These are phyloP conservation scores for Bassia scoparia DNA, from an alignment of 148 eudicot genomes.

Conservation along the genomic window DNA sequence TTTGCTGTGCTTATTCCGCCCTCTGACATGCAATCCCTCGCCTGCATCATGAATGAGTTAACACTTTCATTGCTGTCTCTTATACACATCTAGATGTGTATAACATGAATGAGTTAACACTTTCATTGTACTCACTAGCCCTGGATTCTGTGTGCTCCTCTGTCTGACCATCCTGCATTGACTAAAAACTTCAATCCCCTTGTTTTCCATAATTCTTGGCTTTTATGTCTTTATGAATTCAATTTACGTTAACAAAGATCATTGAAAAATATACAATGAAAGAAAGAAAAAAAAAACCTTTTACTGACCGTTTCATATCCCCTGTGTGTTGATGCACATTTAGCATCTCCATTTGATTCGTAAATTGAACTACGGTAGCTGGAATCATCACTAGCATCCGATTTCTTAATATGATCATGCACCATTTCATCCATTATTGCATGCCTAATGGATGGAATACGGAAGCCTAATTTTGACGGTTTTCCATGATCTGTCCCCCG, in stretches of 20 bases:
- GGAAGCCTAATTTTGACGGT: constrained; percentile 21
- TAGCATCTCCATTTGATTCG: constrained; percentile 21
- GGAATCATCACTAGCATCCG: constrained; percentile 29
- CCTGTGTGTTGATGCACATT: constrained; percentile 25
- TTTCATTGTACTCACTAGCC: constrained; percentile 25
- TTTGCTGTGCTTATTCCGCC: constrained; percentile 20
- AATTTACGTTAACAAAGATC: no score
- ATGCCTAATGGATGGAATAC: constrained; percentile 21
- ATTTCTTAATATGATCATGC: constrained; percentile 21
- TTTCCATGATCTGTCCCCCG: constrained; percentile 24
- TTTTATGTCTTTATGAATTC: no score
- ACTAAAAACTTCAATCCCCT: neutral
- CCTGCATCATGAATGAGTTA: constrained; percentile 21
- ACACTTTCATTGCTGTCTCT: no score
- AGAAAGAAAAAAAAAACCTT: neutral
- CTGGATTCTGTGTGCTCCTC: constrained; percentile 34
- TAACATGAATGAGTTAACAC: constrained; percentile 2
- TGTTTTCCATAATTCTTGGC: neutral
- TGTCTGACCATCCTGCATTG: constrained; percentile 28
- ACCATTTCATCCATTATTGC: constrained; percentile 41
- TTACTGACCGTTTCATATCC: constrained; percentile 44
- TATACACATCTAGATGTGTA: no score
- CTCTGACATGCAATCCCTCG: constrained; percentile 30
- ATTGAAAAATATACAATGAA: neutral
- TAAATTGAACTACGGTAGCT: constrained; percentile 22